A percentile compares a stretch with the other conserved stretches of the same genome.
phyloP scores from a whole-genome alignment of 2,329 filamentous ascomycete genomes.

The Colletotrichum tropicale region DNA sequence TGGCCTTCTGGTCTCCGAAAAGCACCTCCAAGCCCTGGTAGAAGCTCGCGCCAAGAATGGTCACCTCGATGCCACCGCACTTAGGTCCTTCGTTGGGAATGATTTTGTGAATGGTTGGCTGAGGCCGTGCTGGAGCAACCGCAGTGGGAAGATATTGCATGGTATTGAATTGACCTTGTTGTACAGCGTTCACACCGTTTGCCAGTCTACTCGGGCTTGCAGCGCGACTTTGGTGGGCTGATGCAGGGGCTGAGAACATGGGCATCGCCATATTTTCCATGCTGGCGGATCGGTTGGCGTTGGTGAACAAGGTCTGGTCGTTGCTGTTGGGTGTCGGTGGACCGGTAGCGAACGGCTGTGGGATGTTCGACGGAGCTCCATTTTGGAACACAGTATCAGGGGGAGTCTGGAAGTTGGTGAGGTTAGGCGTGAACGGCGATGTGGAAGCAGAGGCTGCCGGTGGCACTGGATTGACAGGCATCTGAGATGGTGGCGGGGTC shows the following conservation, averaged over 20 bases:
- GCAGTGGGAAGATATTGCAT: slow-evolving; percentile 56
- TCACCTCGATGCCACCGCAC: slow-evolving; percentile 85
- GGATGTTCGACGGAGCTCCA: slow-evolving; percentile 20
- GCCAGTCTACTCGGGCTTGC: slow-evolving; percentile 68
- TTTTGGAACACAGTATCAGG: slow-evolving; percentile 36
- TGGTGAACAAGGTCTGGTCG: slow-evolving; percentile 62
- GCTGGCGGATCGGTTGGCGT: slow-evolving; percentile 63
- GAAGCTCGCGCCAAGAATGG: slow-evolving; percentile 81
- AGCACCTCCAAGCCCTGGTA: slow-evolving; percentile 79
- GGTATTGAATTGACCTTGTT: slow-evolving; percentile 49
- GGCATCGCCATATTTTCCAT: slow-evolving; percentile 69
- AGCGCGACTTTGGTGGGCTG: slow-evolving; percentile 77
- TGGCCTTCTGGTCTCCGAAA: slow-evolving; percentile 71
- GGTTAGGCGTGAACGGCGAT: slow-evolving; percentile 59
- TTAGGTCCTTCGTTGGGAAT: slow-evolving; percentile 84
- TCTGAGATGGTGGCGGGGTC: slow-evolving; percentile 42
- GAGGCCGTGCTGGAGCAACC: slow-evolving; percentile 50
- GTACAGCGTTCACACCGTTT: slow-evolving; percentile 47
- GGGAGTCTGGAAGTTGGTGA: slow-evolving; percentile 46
- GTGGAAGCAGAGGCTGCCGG: slow-evolving; percentile 44
- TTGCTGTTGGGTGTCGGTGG: slow-evolving; percentile 71
- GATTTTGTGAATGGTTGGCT: slow-evolving; percentile 77
- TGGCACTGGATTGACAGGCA: slow-evolving; percentile 40
- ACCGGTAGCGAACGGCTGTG: slow-evolving; percentile 51
- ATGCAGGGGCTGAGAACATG: slow-evolving; percentile 74